Evolutionary conservation across 164 flowering plant species (phyloP).

Genomic region (Tetrastigma voinierianum): DNA sequence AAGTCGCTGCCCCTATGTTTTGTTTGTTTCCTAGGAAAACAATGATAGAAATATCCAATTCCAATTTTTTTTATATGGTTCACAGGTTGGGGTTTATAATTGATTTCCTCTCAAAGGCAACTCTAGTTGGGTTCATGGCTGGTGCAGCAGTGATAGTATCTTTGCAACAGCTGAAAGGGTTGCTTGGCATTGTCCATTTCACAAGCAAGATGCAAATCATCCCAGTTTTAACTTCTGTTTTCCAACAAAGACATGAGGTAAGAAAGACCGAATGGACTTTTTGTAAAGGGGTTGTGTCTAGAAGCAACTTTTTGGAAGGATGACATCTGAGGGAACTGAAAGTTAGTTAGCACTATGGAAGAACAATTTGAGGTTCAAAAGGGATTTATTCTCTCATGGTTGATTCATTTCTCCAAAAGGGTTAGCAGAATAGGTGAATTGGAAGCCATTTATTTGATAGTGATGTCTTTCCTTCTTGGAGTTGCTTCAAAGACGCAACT

Average conservation of each 20-base stretch:
- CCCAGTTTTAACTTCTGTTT: conserved; percentile 61
- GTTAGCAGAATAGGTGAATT: too few relatives aligned
- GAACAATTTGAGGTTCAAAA: too few relatives aligned
- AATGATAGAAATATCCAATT: not conserved
- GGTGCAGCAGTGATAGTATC: conserved; percentile 77
- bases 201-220: conserved; percentile 60
- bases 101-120: conserved; percentile 76
- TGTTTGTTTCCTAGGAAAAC: not conserved
- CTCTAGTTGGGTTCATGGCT: conserved; percentile 75
- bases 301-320: too few relatives aligned
- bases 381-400: too few relatives aligned
- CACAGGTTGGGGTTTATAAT: conserved; percentile 71
- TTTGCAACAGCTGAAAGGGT: conserved; percentile 69
- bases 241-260: conserved; percentile 54
- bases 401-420: too few relatives aligned
- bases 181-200: conserved; percentile 72
- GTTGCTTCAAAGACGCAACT: too few relatives aligned
- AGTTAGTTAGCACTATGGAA: not conserved
- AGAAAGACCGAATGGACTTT: too few relatives aligned
- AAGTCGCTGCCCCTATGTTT: too few relatives aligned
- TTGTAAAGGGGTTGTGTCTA: too few relatives aligned
- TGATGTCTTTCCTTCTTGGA: too few relatives aligned
- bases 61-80: conserved; percentile 1
- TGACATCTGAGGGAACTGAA: not conserved
- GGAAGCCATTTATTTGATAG: too few relatives aligned